Percentiles rank a stretch among this genome's conserved stretches.
Conservation (phyloP, 2,329 filamentous ascomycete species). For the Rhynchosporium graminicola region DNA sequence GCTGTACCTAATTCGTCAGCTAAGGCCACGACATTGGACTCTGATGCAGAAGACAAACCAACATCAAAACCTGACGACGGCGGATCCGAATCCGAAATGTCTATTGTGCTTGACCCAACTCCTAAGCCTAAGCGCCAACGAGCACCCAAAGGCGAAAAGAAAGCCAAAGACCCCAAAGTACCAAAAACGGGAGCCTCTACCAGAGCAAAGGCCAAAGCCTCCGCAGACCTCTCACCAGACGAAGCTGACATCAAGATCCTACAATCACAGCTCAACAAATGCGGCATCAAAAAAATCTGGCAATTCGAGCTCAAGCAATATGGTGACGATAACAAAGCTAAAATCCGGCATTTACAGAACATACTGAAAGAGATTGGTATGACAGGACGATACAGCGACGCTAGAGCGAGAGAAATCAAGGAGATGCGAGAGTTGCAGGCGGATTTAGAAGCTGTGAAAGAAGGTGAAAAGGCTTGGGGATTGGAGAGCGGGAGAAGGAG, state of each 20-base stretch:
- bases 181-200: constrained; percentile 30
- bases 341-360: constrained; percentile 76
- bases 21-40: constrained; percentile 33
- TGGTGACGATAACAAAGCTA: constrained; percentile 69
- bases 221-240: constrained; percentile 55
- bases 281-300: constrained; percentile 92
- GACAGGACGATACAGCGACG: constrained; percentile 82
- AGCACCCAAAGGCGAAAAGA: constrained; percentile 42
- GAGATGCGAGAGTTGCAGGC: constrained; percentile 81
- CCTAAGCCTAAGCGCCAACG: constrained; percentile 58
- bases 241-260: constrained; percentile 84
- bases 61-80: constrained; percentile 45
- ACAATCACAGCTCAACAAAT: constrained; percentile 84
- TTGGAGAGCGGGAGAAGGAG: constrained; percentile 41
- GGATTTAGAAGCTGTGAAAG: constrained; percentile 81
- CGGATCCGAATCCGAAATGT: constrained; percentile 61
- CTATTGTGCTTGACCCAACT: constrained; percentile 74
- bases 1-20: constrained; percentile 24
- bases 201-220: constrained; percentile 47
- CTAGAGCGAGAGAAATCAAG: constrained; percentile 83
- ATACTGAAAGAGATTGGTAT: constrained; percentile 85
- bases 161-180: constrained; percentile 37
- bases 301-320: constrained; percentile 77
- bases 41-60: constrained; percentile 15
- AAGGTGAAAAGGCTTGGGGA: constrained; percentile 81